Evolutionary conservation across 2,329 filamentous ascomycete genomes (phyloP).

Genomic region (Rhinocladiella similis): DNA sequence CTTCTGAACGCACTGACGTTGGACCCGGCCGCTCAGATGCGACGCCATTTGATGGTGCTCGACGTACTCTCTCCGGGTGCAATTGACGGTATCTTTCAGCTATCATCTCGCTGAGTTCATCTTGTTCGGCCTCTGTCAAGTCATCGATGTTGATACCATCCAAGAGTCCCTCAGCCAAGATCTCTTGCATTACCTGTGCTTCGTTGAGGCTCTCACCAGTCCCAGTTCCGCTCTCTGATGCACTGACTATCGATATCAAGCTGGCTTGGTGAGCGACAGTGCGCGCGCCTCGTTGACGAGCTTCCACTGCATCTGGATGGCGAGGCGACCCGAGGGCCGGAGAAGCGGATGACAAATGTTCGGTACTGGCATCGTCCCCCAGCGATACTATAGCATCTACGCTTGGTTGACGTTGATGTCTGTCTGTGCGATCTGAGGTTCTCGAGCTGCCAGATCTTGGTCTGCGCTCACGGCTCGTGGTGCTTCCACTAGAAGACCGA

Average conservation of each 20-base stretch:
- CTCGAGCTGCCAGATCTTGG: constrained; percentile 37
- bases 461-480: constrained; percentile 43
- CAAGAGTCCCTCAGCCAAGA: constrained; percentile 80
- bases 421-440: constrained; percentile 19
- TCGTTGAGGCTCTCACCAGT: constrained; percentile 72
- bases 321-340: constrained; percentile 24
- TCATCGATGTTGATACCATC: constrained; percentile 89
- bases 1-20: constrained; percentile 36
- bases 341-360: constrained; percentile 14
- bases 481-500: constrained; percentile 21
- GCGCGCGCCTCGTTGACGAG: constrained; percentile 44
- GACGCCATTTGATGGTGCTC: constrained; percentile 42
- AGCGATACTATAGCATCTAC: constrained; percentile 13
- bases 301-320: constrained; percentile 32
- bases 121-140: constrained; percentile 78
- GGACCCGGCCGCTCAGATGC: not conserved
- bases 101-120: constrained; percentile 86
- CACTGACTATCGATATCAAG: constrained; percentile 78
- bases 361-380: constrained; percentile 15
- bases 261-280: constrained; percentile 88
- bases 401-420: constrained; percentile 5
- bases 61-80: constrained; percentile 58
- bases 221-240: constrained; percentile 56
- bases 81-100: constrained; percentile 82
- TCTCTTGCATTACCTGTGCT: constrained; percentile 84